These are phyloP conservation scores for Collybia mongolica DNA, from an alignment of 768 basidiomycete species.

Conservation along the genomic window DNA sequence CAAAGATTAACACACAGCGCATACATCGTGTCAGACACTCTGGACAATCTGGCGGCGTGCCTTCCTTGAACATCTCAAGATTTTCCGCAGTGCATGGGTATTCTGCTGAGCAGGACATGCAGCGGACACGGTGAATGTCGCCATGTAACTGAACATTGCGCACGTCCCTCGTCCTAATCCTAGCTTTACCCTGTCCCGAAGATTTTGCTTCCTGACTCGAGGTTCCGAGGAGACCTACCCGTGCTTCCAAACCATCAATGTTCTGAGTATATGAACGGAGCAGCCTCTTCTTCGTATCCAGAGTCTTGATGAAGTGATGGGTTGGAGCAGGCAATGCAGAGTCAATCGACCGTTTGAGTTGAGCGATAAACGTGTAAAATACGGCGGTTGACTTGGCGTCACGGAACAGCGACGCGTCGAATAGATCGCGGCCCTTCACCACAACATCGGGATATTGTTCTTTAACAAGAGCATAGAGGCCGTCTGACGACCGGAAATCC, in stretches of 20 bases:
- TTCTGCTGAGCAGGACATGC: slow-evolving; percentile 79
- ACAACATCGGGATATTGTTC: slow-evolving; percentile 79
- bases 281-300: slow-evolving; percentile 82
- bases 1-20: slow-evolving; percentile 25
- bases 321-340: slow-evolving; percentile 80
- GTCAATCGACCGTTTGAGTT: slow-evolving; percentile 82
- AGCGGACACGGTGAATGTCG: slow-evolving; percentile 89
- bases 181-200: slow-evolving; percentile 67
- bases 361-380: slow-evolving; percentile 94
- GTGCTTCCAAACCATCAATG: slow-evolving; percentile 91
- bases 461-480: slow-evolving; percentile 89
- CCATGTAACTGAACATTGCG: slow-evolving; percentile 94
- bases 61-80: slow-evolving; percentile 61
- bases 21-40: slow-evolving; percentile 81
- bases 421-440: slow-evolving; percentile 91
- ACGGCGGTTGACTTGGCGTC: slow-evolving; percentile 82
- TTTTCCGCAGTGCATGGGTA: slow-evolving; percentile 68
- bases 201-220: slow-evolving; percentile 51
- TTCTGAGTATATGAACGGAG: slow-evolving; percentile 96
- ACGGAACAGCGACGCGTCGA: slow-evolving; percentile 89
- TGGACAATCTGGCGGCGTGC: slow-evolving; percentile 80
- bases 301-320: slow-evolving; percentile 82
- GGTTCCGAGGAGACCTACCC: slow-evolving; percentile 70
- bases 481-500: slow-evolving; percentile 97
- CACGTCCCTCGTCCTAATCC: slow-evolving; percentile 67